Evolutionary conservation across 495 filamentous ascomycete species (phyloP).

Genomic region (Hypoxylon perforatum): DNA sequence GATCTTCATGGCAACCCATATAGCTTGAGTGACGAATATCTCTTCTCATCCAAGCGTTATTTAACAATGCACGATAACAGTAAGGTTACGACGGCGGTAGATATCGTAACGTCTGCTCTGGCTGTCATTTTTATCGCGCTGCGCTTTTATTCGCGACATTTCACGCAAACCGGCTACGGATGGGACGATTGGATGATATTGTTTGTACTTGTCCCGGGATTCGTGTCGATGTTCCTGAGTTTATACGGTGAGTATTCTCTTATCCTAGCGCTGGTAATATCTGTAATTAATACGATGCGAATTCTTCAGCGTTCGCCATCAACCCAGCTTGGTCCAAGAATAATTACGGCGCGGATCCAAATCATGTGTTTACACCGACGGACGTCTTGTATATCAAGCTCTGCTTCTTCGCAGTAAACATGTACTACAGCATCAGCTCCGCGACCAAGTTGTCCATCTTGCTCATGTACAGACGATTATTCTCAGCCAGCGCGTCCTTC

Average conservation of each 20-base stretch:
- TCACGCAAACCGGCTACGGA: not conserved
- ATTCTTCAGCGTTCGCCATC: not conserved
- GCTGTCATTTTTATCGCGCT: conserved; percentile 18
- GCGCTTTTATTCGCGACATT: conserved; percentile 21
- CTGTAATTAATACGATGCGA: not conserved
- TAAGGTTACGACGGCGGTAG: conserved; percentile 1
- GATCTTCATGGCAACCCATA: too few species aligned
- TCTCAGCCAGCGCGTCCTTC: conserved; percentile 10
- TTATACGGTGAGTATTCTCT: too few species aligned
- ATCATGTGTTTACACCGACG: conserved; percentile 11
- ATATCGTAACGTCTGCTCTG: conserved; percentile 7
- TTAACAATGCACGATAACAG: not conserved
- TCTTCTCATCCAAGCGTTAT: too few species aligned
- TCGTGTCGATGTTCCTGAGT: too few species aligned
- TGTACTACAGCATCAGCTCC: conserved; percentile 23
- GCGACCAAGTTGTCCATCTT: conserved; percentile 27
- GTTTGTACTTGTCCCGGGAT: conserved; percentile 1
- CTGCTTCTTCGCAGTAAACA: conserved; percentile 1
- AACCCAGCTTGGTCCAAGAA: not conserved
- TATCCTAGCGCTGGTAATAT: too few species aligned
- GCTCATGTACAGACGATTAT: conserved; percentile 21
- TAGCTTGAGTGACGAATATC: too few species aligned
- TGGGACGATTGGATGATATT: conserved; percentile 33
- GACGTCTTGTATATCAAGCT: conserved; percentile 15
- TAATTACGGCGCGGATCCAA: not conserved